Evolutionary conservation across 2,329 filamentous ascomycete genomes (phyloP), one percentile per base, ranked within the genome.

Genomic region (Penicillium sp.): DNA sequence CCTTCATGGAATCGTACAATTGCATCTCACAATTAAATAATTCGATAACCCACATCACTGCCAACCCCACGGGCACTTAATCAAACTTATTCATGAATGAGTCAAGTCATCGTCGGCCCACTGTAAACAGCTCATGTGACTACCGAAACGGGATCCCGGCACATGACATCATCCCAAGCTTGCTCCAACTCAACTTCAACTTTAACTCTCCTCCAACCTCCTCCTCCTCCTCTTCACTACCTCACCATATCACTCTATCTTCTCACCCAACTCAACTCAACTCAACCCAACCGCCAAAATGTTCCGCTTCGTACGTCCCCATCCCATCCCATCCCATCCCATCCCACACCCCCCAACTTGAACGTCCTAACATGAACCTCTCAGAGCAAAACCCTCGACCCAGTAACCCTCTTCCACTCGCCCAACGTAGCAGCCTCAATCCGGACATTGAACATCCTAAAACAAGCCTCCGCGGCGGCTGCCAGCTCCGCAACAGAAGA

Each of bases 321-420:
- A 43, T 30, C 15, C 45, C n/a, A 32, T 4, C 29, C 12, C n/a
- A n/a, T 37, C 23, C 23, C 10, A 6, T 37, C 12, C 21, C 5
- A 10, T 21, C 8, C 4, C 7, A 7, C 15, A 3, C 23, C 21
- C 21, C 4, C 12, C 27, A 41, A 26, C 23, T 15, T 15, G 34
- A 21, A 4, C n/a, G 7, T 39, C 43, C 29, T 54, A 54, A 52
- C 36, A 39, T 24, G 36, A 30, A n/a, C n/a, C n/a, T 24, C 21
- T 17, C 66, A 91, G 88, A 84, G 81, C 75, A 92, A 91, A 80
- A 83, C 88, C 61, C 83, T 90, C 73, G 92, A 97, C 79, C 90
- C 96, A 61, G 85, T 97, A 70, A 97, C 93, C 55, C 87, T 99
- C 79, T 99, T 97, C 81, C 92, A 97, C 83, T 89, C 90, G 74